These are phyloP conservation scores for Emmonsiellopsis sp. DNA, from an alignment of 2,329 filamentous ascomycete species.

Conservation along the genomic window DNA sequence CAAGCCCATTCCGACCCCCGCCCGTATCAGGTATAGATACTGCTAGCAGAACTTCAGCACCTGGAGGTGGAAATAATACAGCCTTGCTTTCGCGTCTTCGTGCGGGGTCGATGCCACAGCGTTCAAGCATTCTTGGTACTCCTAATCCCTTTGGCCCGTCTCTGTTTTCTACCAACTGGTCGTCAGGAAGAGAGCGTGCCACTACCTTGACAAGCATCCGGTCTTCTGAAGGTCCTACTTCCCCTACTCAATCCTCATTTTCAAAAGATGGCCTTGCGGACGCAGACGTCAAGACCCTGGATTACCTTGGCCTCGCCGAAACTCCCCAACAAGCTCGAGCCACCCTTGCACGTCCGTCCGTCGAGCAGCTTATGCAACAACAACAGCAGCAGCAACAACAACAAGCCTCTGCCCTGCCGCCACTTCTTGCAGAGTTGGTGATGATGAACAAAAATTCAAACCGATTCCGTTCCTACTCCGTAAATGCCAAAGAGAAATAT, in stretches of 20 bases:
- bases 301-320: constrained; percentile 91
- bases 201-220: constrained; percentile 85
- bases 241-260: constrained; percentile 76
- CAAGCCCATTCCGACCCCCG: constrained; percentile 73
- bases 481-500: constrained; percentile 97
- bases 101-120: constrained; percentile 89
- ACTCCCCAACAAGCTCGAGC: constrained; percentile 75
- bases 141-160: constrained; percentile 72
- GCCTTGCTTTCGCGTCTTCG: constrained; percentile 75
- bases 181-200: constrained; percentile 67
- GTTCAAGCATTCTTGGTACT: constrained; percentile 56
- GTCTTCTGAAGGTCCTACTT: constrained; percentile 78
- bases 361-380: constrained; percentile 42
- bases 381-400: constrained; percentile 42
- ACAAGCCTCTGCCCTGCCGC: constrained; percentile 42
- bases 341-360: constrained; percentile 56
- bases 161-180: constrained; percentile 82
- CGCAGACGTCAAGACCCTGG: constrained; percentile 82
- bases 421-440: constrained; percentile 65
- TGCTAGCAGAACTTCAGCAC: constrained; percentile 26
- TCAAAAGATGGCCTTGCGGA: constrained; percentile 78
- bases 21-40: constrained; percentile 32
- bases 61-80: constrained; percentile 51
- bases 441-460: constrained; percentile 70
- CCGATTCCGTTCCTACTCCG: constrained; percentile 92